Evolutionary conservation across 148 eudicot genomes (phyloP), one percentile per base, ranked within the genome.

Genomic region (Limonium bicolor): DNA sequence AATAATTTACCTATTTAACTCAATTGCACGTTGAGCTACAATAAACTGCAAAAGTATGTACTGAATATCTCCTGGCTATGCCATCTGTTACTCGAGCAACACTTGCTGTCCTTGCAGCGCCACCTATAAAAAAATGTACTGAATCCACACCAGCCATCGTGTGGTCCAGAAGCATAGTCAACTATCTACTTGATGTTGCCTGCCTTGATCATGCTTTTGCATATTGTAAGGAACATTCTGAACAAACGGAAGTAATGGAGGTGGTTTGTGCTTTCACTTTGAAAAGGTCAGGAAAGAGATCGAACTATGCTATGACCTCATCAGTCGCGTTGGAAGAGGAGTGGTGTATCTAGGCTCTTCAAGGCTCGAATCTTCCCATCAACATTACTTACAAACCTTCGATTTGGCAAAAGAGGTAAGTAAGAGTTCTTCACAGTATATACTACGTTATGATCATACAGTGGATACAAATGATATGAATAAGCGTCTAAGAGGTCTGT

Each of bases 321-420:
- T 90, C 55, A 76, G 64, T 54, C 68, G 76, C 57, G 81, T 80
- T 44, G 97, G 97, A 20, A 77, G 87, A 53, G 97, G 97, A 37
- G 87, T 75, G 29, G 79, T 84, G 47, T 90, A 90, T 62, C 48
- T 90, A 39, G 97, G 97, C 36, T 90, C 97, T 29, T 73, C 97
- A 25, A 68, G 87, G 50, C 64, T 86, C 69, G 81, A 74, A 46
- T 51, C 68, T 41, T 36, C 46, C 51, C 97, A 90, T 64, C 76
- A 78, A 17, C 97, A 90, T 73, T 84, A 80, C 54, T 33, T 22
- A 28, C 77, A 70, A 60, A 26, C 86, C 37, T 58, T 66, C 36
- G 71, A 74, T 27, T 59, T 90, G 38, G 78, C 73, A 27, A 77
- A 61, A 63, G 77, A 80, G 70, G 95, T 58, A 64, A 63, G 84